phyloP scores from a whole-genome alignment of 192 early-diverging fungal genomes.

The Obelidium mucronatum region DNA sequence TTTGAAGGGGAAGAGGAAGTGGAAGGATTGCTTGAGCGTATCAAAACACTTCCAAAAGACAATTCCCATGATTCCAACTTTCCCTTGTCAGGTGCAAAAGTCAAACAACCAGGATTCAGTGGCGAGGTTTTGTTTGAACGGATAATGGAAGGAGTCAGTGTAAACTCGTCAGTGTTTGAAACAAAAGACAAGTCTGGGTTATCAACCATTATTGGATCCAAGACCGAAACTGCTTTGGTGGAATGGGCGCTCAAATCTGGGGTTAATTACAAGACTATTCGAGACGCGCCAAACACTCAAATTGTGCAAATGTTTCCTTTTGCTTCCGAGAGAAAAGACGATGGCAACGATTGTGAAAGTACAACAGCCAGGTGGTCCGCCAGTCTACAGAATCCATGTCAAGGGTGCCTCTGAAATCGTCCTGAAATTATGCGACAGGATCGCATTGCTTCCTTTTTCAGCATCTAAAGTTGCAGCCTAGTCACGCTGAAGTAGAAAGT shows the following conservation, averaged over 20 bases:
- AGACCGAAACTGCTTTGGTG: conserved; percentile 94
- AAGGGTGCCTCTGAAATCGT: conserved; percentile 80
- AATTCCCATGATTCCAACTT: conserved; percentile 6
- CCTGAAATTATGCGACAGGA: conserved; percentile 32
- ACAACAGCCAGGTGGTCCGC: conserved; percentile 46
- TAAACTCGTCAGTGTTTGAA: conserved; percentile 50
- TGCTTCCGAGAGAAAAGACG: conserved; percentile 86
- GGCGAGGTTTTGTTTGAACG: conserved; percentile 2
- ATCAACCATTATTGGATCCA: conserved; percentile 71
- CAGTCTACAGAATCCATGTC: conserved; percentile 82
- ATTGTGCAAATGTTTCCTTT: conserved; percentile 83
- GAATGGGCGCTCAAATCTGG: conserved; percentile 74
- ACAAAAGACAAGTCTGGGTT: not conserved
- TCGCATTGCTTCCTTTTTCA: conserved; percentile 18
- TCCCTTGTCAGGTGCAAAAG: not conserved
- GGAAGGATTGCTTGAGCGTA: not conserved
- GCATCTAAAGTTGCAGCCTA: not conserved
- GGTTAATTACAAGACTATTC: conserved; percentile 65
- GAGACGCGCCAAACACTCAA: conserved; percentile 57
- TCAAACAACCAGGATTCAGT: conserved; percentile 3
- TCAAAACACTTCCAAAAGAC: not conserved
- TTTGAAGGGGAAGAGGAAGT: conserved; percentile 63
- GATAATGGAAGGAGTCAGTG: conserved; percentile 28
- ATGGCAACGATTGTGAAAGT: conserved; percentile 75
- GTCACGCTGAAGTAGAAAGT: not conserved